Conservation (phyloP, 2,329 filamentous ascomycete genomes). For the Pseudocercospora fuligena region DNA sequence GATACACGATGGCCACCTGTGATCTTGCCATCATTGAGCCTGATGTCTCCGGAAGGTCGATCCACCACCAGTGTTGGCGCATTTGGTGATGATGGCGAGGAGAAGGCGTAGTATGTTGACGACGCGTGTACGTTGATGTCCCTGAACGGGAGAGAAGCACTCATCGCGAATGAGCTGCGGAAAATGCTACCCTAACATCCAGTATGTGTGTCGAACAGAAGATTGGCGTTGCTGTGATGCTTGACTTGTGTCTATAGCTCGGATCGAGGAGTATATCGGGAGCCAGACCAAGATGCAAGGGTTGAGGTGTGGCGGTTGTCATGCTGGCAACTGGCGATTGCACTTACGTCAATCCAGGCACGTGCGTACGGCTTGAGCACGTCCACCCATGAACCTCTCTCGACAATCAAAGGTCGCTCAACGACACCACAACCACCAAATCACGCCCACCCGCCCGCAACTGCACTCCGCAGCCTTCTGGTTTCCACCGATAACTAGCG, state of each 20-base stretch:
- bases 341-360: conserved; percentile 17
- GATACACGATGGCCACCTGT: conserved; percentile 82
- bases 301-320: neutral
- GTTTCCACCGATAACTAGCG: neutral
- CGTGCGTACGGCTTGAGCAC: conserved; percentile 9
- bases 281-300: neutral
- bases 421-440: neutral
- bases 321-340: conserved; percentile 1
- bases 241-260: neutral
- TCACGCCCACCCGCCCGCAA: neutral
- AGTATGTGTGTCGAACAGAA: neutral
- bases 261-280: neutral
- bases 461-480: neutral
- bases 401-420: neutral
- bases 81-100: conserved; percentile 89
- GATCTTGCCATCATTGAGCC: conserved; percentile 79
- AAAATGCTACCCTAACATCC: neutral
- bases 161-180: conserved; percentile 46
- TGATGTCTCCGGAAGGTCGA: conserved; percentile 86
- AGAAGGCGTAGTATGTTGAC: conserved; percentile 91
- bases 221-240: neutral
- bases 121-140: conserved; percentile 97
- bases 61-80: conserved; percentile 88
- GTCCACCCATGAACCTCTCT: conserved; percentile 3
- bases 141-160: conserved; percentile 72